Evolutionary conservation across 2,329 filamentous ascomycete species (phyloP), one percentile per base, ranked within the genome.

Genomic region (Trichophyton schoenleinii): DNA sequence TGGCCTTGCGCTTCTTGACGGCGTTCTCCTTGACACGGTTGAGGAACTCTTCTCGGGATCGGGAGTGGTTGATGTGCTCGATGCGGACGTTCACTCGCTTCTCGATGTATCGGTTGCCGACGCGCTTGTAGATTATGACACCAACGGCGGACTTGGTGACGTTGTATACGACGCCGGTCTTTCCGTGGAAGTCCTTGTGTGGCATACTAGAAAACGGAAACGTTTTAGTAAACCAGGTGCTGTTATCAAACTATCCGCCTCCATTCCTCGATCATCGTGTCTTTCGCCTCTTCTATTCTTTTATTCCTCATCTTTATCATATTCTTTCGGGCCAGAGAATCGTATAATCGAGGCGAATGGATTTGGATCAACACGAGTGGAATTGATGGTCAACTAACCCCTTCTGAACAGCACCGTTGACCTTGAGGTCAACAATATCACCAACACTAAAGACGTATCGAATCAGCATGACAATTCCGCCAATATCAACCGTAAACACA

Each of bases 41-140:
- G 74, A 97, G 80, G 85, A 99, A 97, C 79, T 94, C 92, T 74
- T 97, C 92, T 76, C 94, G 86, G 74, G 92, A 97, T 78, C 94
- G 88, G 71, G 92, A 97, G 77, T 89, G 88, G 75, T 81, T 81
- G 80, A 99, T 85, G 87, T 99, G 94, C 87, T 99, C 94, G 80
- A 97, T 81, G 77, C 94, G 90, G 81, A 99, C 84, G 87, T 96
- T 97, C 83, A 99, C 87, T 79, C 94, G 92, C 91, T 99, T 99
- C 89, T 99, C 94, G 78, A 99, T 84, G 87, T 96, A 99, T 75
- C 92, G 89, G 87, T 97, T 94, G 82, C 91, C 91, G 78, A 99
- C 94, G 80, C 95, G 90, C 87, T 96, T 96, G 88, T 95, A 92
- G 81, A 99, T 89, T 82, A 99, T 96, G 79, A 99, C 88, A 74